Evolutionary conservation across 2,329 filamentous ascomycete genomes (phyloP).

Genomic region (Exophiala sp.): DNA sequence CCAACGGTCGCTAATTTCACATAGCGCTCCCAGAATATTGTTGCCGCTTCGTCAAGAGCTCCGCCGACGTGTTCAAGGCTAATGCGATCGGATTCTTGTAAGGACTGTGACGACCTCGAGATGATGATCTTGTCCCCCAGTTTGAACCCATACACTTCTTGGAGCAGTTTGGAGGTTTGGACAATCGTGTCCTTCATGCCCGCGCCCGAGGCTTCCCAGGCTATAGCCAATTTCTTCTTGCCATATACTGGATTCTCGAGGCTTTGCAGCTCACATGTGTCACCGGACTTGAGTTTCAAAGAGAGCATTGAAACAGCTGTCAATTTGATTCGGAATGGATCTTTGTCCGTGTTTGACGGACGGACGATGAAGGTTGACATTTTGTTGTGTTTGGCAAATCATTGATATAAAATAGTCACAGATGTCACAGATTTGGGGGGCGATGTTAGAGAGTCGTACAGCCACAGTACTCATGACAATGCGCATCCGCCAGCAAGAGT

Average conservation of each 20-base stretch:
- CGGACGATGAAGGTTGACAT: slow-evolving; percentile 48
- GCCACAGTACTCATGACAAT: no score
- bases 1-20: slow-evolving; percentile 47
- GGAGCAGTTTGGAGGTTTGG: slow-evolving; percentile 67
- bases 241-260: background rate
- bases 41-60: slow-evolving; percentile 32
- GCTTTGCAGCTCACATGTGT: slow-evolving; percentile 49
- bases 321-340: slow-evolving; percentile 55
- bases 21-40: slow-evolving; percentile 45
- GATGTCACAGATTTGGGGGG: no score
- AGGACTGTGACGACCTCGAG: slow-evolving; percentile 44
- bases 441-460: no score
- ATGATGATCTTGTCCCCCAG: slow-evolving; percentile 65
- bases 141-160: slow-evolving; percentile 65
- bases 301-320: slow-evolving; percentile 51
- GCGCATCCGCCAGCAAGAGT: no score
- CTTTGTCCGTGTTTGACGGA: slow-evolving; percentile 49
- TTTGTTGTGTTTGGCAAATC: background rate
- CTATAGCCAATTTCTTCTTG: slow-evolving; percentile 42
- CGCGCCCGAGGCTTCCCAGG: slow-evolving; percentile 57
- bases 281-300: slow-evolving; percentile 52
- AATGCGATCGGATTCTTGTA: slow-evolving; percentile 54
- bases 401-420: background rate
- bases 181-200: slow-evolving; percentile 59
- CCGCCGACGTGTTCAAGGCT: slow-evolving; percentile 42